Evolutionary conservation across 148 eudicot genomes (phyloP).

Genomic region (Camellia granthamiana): DNA sequence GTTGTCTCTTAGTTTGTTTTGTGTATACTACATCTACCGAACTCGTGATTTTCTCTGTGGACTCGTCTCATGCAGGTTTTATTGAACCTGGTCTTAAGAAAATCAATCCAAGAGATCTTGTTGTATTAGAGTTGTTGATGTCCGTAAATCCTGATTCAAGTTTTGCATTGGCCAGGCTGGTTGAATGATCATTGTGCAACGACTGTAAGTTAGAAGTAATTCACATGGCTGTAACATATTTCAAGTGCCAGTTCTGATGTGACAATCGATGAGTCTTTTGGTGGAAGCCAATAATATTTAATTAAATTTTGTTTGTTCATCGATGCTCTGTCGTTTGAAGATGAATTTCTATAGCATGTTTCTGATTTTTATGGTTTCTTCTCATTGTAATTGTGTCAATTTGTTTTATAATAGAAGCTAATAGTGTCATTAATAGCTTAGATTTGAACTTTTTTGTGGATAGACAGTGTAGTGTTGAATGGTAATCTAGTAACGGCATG

Average conservation of each 20-base stretch:
- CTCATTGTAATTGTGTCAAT: background rate
- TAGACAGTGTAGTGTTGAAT: too few relatives aligned
- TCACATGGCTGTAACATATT: background rate
- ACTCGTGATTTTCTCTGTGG: conserved; percentile 2
- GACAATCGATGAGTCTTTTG: background rate
- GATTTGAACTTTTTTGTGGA: too few relatives aligned
- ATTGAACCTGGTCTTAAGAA: conserved; percentile 62
- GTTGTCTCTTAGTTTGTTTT: background rate
- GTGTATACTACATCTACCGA: background rate
- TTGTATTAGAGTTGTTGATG: conserved; percentile 67
- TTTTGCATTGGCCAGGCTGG: conserved; percentile 71
- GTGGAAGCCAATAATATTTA: background rate
- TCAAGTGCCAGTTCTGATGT: background rate
- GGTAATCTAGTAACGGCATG: too few relatives aligned
- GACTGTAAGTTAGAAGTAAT: background rate
- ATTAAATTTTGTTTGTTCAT: background rate
- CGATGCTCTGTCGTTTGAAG: background rate
- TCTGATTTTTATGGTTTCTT: background rate
- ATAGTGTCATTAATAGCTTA: background rate
- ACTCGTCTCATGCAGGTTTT: conserved; percentile 41
- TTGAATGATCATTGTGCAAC: conserved; percentile 18
- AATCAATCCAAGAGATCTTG: conserved; percentile 42
- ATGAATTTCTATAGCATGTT: background rate
- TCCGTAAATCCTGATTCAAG: conserved; percentile 48
- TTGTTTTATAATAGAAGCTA: background rate